Evolutionary conservation across 108 stramenopile genomes (phyloP).

Genomic region (Poteriospumella lacustris): DNA sequence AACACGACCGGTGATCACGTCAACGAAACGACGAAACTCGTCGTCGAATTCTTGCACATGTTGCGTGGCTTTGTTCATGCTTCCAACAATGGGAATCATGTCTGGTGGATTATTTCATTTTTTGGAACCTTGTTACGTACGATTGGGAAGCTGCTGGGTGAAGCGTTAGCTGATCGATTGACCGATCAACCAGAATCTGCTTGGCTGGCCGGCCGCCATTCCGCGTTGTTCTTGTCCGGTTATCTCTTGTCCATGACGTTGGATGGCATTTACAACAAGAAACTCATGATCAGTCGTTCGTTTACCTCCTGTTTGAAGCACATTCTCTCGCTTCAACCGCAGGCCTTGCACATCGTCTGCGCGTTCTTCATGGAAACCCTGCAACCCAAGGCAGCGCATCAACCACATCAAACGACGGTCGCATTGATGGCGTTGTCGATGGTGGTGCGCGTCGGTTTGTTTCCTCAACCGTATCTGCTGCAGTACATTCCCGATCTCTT

Average conservation of each 20-base stretch:
- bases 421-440: background rate
- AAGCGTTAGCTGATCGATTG: too few relatives aligned
- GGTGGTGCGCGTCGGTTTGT: background rate
- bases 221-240: background rate
- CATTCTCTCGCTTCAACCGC: background rate
- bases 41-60: too few relatives aligned
- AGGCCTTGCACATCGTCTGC: background rate
- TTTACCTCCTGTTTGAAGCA: background rate
- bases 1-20: background rate
- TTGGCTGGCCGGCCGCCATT: background rate
- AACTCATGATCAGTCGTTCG: background rate
- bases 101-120: too few relatives aligned
- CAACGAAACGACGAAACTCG: background rate
- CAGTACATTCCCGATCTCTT: conserved; percentile 12
- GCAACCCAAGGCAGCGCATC: background rate
- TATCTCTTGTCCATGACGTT: background rate
- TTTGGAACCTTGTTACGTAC: too few relatives aligned
- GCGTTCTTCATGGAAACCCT: background rate
- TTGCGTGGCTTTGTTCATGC: background rate
- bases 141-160: too few relatives aligned
- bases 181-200: too few relatives aligned
- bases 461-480: conserved; percentile 3
- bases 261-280: background rate
- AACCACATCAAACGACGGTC: background rate
- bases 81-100: too few relatives aligned